A percentile compares a stretch with the other conserved stretches of the same genome.
These are phyloP conservation scores for Erythrobasidium hasegawianum DNA, from an alignment of 1,284 basidiomycete species.

Conservation along the genomic window DNA sequence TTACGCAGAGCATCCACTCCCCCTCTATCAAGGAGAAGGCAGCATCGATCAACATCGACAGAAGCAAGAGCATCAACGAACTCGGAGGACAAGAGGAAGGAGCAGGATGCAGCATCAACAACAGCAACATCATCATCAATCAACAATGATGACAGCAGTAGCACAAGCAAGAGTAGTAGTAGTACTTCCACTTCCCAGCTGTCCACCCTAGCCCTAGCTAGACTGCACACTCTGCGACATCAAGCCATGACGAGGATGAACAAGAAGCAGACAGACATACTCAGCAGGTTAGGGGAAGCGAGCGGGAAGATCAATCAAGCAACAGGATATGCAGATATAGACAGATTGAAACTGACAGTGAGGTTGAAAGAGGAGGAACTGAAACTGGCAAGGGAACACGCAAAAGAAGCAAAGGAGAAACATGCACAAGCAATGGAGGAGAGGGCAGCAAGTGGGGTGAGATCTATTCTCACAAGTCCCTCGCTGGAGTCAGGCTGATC, in stretches of 20 bases:
- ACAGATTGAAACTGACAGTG: conserved; percentile 72
- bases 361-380: conserved; percentile 56
- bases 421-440: conserved; percentile 12
- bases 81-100: too few species aligned
- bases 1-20: too few species aligned
- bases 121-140: too few species aligned
- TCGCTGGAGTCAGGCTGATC: background rate
- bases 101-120: too few species aligned
- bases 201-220: conserved; percentile 29
- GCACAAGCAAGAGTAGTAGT: too few species aligned
- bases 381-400: conserved; percentile 32
- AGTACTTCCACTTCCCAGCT: too few species aligned
- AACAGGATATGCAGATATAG: conserved; percentile 86
- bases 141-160: too few species aligned
- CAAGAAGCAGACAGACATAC: conserved; percentile 33
- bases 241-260: conserved; percentile 33
- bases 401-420: conserved; percentile 23
- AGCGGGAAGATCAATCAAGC: conserved; percentile 74
- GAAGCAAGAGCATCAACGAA: too few species aligned
- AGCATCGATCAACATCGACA: too few species aligned
- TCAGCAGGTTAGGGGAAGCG: conserved; percentile 59
- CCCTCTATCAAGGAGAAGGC: too few species aligned
- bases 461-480: too few species aligned
- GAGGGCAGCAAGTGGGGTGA: conserved; percentile 19
- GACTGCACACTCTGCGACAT: conserved; percentile 35